Percentiles rank a stretch among this genome's conserved stretches.
These are phyloP conservation scores for Trichomonas vaginalis DNA, from an alignment of 208 protist genomes.

Conservation along the genomic window DNA sequence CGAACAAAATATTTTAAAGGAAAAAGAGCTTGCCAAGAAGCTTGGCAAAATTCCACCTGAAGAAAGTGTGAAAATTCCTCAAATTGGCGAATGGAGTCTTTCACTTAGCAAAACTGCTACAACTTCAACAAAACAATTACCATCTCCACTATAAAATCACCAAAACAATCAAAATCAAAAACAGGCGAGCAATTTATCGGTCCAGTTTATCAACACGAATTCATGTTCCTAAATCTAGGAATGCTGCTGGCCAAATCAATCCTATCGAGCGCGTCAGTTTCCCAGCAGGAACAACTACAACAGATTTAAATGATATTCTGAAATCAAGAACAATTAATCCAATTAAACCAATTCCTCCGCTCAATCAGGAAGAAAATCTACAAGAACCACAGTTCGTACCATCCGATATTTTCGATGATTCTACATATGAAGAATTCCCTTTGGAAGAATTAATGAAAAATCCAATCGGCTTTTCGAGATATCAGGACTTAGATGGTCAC, in stretches of 20 bases:
- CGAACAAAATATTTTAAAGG: not conserved
- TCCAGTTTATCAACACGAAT: not conserved
- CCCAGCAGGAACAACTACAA: not conserved
- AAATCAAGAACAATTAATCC: not conserved
- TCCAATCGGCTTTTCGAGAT: not conserved
- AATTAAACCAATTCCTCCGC: not conserved
- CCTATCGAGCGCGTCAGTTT: not conserved
- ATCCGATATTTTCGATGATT: not conserved
- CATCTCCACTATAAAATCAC: not conserved
- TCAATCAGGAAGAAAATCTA: not conserved
- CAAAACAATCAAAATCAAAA: not conserved
- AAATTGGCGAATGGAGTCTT: not conserved
- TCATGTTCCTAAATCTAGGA: not conserved
- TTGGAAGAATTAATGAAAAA: not conserved
- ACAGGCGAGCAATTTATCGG: not conserved
- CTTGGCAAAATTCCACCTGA: not conserved
- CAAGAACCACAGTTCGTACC: not conserved
- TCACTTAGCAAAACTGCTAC: not conserved
- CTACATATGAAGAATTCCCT: not conserved
- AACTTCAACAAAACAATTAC: not conserved
- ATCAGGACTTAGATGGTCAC: not conserved
- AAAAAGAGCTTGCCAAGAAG: not conserved
- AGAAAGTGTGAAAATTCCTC: constrained; percentile 3
- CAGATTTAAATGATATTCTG: not conserved
- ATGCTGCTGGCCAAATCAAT: not conserved